Evolutionary conservation across 208 protist genomes (phyloP).

Genomic region (Lotmaria passim): DNA sequence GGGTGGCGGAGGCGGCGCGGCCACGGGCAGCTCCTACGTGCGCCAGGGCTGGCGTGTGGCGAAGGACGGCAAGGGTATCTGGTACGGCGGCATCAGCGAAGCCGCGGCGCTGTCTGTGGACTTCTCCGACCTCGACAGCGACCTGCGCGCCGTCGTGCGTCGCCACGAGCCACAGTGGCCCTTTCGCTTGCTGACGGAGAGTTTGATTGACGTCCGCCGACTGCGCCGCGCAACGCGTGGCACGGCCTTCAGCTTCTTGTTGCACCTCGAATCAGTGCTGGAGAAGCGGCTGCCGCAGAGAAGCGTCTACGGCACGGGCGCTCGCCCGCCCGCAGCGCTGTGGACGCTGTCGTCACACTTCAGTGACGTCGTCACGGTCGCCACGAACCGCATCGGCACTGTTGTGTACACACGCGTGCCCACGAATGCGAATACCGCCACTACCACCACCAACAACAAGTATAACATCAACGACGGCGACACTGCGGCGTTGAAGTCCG

Average conservation of each 20-base stretch:
- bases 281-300: slow-evolving; percentile 40
- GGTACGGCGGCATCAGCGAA: slow-evolving; percentile 47
- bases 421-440: not conserved
- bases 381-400: slow-evolving; percentile 69
- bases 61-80: slow-evolving; percentile 42
- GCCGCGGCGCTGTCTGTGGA: slow-evolving; percentile 39
- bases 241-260: slow-evolving; percentile 63
- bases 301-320: slow-evolving; percentile 28
- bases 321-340: slow-evolving; percentile 52
- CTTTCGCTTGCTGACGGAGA: slow-evolving; percentile 61
- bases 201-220: slow-evolving; percentile 77
- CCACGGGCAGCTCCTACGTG: slow-evolving; percentile 11
- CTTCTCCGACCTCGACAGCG: slow-evolving; percentile 65
- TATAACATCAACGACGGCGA: too few relatives aligned
- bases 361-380: slow-evolving; percentile 69
- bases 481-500: too few relatives aligned
- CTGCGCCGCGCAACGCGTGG: slow-evolving; percentile 55
- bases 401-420: slow-evolving; percentile 25
- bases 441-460: not conserved
- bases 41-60: slow-evolving; percentile 36
- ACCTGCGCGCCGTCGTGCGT: slow-evolving; percentile 51
- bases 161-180: slow-evolving; percentile 65
- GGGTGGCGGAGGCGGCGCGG: not conserved
- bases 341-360: slow-evolving; percentile 87
- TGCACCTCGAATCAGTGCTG: slow-evolving; percentile 57